Base-by-base conservation (phyloP, 306 rosid genomes). In the Hylodesmum podocarpum region DNA sequence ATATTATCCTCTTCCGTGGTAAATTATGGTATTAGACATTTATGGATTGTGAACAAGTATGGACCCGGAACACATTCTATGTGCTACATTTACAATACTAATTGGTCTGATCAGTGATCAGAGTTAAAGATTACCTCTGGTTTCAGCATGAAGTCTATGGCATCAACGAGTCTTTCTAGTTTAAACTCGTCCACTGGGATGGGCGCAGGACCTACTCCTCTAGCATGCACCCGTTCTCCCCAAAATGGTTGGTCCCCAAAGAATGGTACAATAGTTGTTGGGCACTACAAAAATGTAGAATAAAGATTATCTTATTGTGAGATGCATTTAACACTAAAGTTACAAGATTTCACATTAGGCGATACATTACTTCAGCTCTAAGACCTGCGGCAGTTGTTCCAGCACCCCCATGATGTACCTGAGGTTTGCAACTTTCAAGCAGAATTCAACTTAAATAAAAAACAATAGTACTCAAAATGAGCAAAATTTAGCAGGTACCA, bases 321-420 rank as follows among this genome's bases (percentile, higher is more conserved):
- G 68, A n/a, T 39, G 13, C 10, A 54, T 44, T 69, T 73, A 55
- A 11, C 44, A 50, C 37, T 25, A 1, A 55, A 40, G 31, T 44
- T 25, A 24, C 25, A 78, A 64, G 36, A 73, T 16, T 70, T 37
- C 55, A 44, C 47, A 53, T 37, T 22, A 37, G 63, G 49, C 6
- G 40, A 76, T 59, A 28, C 40, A 63, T 85, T 86, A 95, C 98
- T 76, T 88, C 97, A 66, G 98, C 97, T 87, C 91, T 92, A 79
- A 95, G 95, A 70, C 98, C 93, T 25, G 98, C 97, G 55, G 98
- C 97, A 74, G 98, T 95, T 59, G 98, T 92, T 84, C 97, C 97
- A 4, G 97, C 97, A 36, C 98, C 97, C 12, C 98, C 98, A 49
- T 95, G 97, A 85, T 95, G 98, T 65, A 95, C 96, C 98, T 95